Conservation (phyloP, 1,284 basidiomycete genomes). For the Ustilago sp. region DNA sequence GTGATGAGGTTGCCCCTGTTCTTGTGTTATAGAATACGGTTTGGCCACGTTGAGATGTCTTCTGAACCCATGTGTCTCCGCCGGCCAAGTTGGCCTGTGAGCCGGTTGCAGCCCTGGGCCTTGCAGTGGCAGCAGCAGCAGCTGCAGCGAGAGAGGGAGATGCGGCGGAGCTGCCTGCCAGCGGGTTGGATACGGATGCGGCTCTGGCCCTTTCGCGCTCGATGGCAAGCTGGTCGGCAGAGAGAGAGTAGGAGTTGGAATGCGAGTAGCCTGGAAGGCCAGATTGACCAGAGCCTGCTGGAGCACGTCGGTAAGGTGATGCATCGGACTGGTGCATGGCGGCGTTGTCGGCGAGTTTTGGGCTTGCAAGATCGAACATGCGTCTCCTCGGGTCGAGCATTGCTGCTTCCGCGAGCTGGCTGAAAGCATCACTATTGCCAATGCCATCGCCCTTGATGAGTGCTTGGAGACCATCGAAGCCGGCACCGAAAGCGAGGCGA, state of each 20-base stretch:
- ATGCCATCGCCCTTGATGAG: conserved; percentile 49
- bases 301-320: conserved; percentile 18
- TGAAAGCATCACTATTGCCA: conserved; percentile 57
- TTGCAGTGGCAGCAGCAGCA: conserved; percentile 14
- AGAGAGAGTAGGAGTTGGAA: background rate
- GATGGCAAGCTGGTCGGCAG: conserved; percentile 31
- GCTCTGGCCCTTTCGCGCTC: conserved; percentile 36
- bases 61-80: conserved; percentile 71
- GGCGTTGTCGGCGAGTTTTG: conserved; percentile 15
- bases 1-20: conserved; percentile 85
- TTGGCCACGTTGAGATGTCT: conserved; percentile 73
- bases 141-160: conserved; percentile 26
- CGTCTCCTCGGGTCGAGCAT: conserved; percentile 43
- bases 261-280: conserved; percentile 10
- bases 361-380: conserved; percentile 27
- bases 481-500: conserved; percentile 49
- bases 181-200: conserved; percentile 30
- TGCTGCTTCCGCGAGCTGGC: conserved; percentile 61
- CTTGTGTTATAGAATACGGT: conserved; percentile 93
- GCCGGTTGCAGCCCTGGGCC: conserved; percentile 55
- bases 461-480: conserved; percentile 52
- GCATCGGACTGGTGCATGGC: conserved; percentile 5
- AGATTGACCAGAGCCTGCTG: background rate
- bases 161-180: conserved; percentile 9
- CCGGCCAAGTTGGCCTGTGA: conserved; percentile 15